A percentile compares a stretch with the other conserved stretches of the same genome.
These are phyloP conservation scores for Neurospora sp. DNA, from an alignment of 495 filamentous ascomycete genomes.

Conservation along the genomic window DNA sequence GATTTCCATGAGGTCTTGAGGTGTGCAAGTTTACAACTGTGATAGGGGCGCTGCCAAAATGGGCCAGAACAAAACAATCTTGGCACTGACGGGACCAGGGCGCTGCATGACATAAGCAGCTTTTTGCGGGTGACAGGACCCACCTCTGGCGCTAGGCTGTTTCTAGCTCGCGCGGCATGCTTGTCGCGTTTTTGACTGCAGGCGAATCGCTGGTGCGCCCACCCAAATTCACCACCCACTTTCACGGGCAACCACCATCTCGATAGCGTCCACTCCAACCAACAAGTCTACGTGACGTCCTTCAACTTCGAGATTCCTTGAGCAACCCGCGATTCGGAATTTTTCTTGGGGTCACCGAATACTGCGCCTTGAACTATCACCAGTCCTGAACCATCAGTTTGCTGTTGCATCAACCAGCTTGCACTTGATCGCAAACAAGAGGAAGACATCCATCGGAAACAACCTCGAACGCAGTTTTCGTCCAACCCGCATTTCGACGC, in stretches of 20 bases:
- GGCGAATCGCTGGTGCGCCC: neutral
- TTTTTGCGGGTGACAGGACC: neutral
- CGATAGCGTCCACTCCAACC: neutral
- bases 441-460: neutral
- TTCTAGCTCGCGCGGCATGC: neutral
- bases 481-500: neutral
- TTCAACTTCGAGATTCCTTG: neutral
- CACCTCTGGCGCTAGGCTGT: neutral
- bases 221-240: neutral
- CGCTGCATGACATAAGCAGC: neutral
- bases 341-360: neutral
- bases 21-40: neutral
- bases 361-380: neutral
- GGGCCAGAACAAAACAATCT: neutral
- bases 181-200: constrained; percentile 4
- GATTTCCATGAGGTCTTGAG: no score
- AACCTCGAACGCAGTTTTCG: neutral
- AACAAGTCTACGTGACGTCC: neutral
- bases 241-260: neutral
- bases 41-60: neutral
- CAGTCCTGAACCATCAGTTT: neutral
- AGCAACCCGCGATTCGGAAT: neutral
- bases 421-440: neutral
- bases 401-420: neutral
- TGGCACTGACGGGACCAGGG: neutral